Conservation (phyloP, 164 flowering plant species). For the Dillenia turbinata region DNA sequence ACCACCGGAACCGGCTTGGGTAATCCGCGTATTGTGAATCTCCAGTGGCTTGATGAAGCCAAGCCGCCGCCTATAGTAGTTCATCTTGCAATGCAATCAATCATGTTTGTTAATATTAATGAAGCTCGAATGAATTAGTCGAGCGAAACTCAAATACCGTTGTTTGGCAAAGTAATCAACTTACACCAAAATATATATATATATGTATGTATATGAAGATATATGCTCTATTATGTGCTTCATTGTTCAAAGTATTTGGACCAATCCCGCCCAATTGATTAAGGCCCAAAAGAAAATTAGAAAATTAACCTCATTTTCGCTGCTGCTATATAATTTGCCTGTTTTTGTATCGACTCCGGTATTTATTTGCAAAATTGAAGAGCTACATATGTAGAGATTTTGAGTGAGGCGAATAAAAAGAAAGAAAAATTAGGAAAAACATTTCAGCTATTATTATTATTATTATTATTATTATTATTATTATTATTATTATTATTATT, state of each 20-base stretch:
- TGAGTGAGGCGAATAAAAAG: no score
- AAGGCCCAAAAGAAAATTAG: not conserved
- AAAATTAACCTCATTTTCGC: slow-evolving; percentile 23
- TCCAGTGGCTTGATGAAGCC: slow-evolving; percentile 47
- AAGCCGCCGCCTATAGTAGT: slow-evolving; percentile 58
- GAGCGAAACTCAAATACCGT: no score
- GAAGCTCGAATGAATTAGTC: no score
- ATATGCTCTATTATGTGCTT: not conserved
- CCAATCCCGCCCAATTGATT: not conserved
- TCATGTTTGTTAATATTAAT: not conserved
- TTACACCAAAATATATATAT: no score
- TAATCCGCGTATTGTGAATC: slow-evolving; percentile 23
- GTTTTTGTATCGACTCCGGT: slow-evolving; percentile 22
- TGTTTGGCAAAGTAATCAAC: no score
- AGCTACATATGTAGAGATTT: slow-evolving; percentile 19
- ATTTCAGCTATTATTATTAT: no score
- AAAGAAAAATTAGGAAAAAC: no score
- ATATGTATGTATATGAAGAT: no score
- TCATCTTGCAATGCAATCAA: slow-evolving; percentile 31
- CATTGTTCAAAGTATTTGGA: not conserved
- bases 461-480: no score
- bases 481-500: no score
- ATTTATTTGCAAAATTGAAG: slow-evolving; percentile 21
- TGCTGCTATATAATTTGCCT: slow-evolving; percentile 35
- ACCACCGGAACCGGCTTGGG: slow-evolving; percentile 27